Evolutionary conservation across 176 grass and related monocot species (phyloP).

Genomic region (Avena atlantica): DNA sequence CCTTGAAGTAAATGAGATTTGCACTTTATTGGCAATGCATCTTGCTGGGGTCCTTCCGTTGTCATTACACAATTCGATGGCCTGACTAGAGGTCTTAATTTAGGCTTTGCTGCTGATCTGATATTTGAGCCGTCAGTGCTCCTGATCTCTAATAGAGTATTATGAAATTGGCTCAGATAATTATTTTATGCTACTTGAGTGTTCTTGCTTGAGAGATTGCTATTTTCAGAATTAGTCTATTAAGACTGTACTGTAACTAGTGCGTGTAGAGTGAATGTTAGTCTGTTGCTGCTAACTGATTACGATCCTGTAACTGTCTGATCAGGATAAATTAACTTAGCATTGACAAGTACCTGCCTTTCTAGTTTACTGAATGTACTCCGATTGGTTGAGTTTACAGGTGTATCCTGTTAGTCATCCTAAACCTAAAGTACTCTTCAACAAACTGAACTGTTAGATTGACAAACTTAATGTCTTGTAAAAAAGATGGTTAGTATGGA

Average conservation of each 20-base stretch:
- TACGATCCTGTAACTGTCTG: not conserved
- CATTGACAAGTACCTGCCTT: not conserved
- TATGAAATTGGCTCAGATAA: not conserved
- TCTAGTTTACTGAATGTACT: conserved; percentile 26
- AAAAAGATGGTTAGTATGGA: not conserved
- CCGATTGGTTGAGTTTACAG: not conserved
- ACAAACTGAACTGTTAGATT: not conserved
- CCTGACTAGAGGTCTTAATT: not conserved
- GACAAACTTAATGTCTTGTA: not conserved
- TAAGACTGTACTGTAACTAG: not conserved
- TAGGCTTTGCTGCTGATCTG: not conserved
- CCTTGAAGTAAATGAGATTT: not conserved
- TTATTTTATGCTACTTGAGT: not conserved
- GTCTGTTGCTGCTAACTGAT: not conserved
- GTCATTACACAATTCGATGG: conserved; percentile 2
- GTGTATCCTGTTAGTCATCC: not conserved
- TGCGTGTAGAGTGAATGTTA: not conserved
- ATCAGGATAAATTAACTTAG: conserved; percentile 15
- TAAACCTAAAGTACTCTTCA: conserved; percentile 11
- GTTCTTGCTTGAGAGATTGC: not conserved
- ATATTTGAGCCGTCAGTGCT: conserved; percentile 5
- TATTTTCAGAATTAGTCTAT: not conserved
- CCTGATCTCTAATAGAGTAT: not conserved
- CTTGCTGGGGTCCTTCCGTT: not conserved
- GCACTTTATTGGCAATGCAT: not conserved